phyloP scores from a whole-genome alignment of 1,284 basidiomycete genomes.

The Meira nashicola region DNA sequence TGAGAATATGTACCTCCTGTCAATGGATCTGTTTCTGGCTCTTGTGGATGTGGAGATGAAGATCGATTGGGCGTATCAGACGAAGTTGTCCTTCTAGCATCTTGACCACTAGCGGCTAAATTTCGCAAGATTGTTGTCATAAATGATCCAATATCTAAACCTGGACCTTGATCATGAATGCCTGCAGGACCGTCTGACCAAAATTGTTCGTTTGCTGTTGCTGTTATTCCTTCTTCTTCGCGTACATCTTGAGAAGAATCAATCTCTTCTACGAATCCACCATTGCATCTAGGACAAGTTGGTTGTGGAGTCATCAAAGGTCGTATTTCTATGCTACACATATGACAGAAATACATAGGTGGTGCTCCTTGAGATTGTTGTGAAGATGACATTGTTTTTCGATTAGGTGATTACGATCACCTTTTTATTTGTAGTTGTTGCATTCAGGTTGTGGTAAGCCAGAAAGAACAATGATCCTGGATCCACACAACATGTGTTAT shows the following conservation, averaged over 20 bases:
- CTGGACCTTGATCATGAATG: not conserved
- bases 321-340: conserved; percentile 38
- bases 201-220: not conserved
- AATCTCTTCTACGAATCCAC: conserved; percentile 34
- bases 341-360: conserved; percentile 24
- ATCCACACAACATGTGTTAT: too few species aligned
- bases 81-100: too few species aligned
- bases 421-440: too few species aligned
- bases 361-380: not conserved
- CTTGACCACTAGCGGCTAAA: not conserved
- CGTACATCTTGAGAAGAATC: conserved; percentile 4
- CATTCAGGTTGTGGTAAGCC: too few species aligned
- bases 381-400: too few species aligned
- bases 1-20: too few species aligned
- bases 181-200: not conserved
- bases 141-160: not conserved
- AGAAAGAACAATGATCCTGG: too few species aligned
- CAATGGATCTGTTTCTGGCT: too few species aligned
- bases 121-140: not conserved
- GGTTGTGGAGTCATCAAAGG: conserved; percentile 37
- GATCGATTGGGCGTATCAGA: too few species aligned
- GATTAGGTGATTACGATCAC: too few species aligned
- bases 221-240: not conserved
- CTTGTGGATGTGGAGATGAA: too few species aligned
- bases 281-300: conserved; percentile 40